Evolutionary conservation across 1,139 yeast genomes (phyloP).

Genomic region (Yamadazyma kanchanaburiensis): DNA sequence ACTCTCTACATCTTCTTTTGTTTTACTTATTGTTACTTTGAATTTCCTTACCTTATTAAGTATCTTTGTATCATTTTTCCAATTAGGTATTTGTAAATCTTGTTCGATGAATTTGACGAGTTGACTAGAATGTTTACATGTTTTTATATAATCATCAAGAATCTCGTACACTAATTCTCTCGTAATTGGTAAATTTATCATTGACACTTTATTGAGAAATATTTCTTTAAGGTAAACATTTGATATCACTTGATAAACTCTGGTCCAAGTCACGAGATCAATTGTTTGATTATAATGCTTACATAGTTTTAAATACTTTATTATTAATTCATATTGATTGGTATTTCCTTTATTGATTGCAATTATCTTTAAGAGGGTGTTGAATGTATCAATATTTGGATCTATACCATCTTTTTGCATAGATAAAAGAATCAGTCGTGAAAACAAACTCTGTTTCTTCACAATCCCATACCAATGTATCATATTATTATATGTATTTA

Average conservation of each 20-base stretch:
- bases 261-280: conserved; percentile 34
- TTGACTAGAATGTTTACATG: conserved; percentile 24
- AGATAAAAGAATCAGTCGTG: conserved; percentile 37
- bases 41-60: conserved; percentile 29
- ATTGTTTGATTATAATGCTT: conserved; percentile 25
- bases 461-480: conserved; percentile 41
- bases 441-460: conserved; percentile 42
- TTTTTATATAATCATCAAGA: conserved; percentile 33
- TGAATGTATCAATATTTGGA: conserved; percentile 42
- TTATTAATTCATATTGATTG: conserved; percentile 24
- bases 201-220: conserved; percentile 30
- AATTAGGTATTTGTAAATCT: conserved; percentile 26
- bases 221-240: conserved; percentile 38
- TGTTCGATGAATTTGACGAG: conserved; percentile 30
- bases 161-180: conserved; percentile 26
- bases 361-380: conserved; percentile 30
- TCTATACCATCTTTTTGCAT: conserved; percentile 42
- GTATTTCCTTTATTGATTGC: conserved; percentile 32
- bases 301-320: conserved; percentile 29
- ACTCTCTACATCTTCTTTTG: not conserved
- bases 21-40: conserved; percentile 8
- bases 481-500: conserved; percentile 37
- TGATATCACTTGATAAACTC: conserved; percentile 37
- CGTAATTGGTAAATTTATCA: conserved; percentile 33
- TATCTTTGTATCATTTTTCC: conserved; percentile 30